These are phyloP conservation scores for Dendrobium chrysotoxum DNA, from an alignment of 106 monocot genomes.

Conservation along the genomic window DNA sequence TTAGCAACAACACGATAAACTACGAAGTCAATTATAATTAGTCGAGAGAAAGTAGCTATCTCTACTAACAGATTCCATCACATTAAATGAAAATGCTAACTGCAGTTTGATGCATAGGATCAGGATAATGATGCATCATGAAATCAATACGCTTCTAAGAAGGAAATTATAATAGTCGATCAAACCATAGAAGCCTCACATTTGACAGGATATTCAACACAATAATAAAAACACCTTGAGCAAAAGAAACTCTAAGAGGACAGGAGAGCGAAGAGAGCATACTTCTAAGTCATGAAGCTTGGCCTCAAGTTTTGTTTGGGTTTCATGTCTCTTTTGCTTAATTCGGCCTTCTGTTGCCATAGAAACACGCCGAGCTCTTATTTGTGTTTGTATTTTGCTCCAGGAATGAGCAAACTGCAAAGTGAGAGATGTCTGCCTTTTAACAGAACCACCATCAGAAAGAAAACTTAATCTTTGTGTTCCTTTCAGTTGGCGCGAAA, in stretches of 20 bases:
- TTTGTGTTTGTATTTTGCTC: conserved; percentile 53
- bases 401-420: conserved; percentile 45
- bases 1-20: too few species aligned
- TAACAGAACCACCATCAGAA: conserved; percentile 20
- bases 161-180: neutral
- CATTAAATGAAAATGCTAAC: neutral
- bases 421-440: conserved; percentile 48
- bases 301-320: conserved; percentile 60
- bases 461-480: conserved; percentile 30
- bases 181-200: neutral
- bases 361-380: conserved; percentile 44
- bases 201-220: neutral
- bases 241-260: neutral
- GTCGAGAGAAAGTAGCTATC: too few species aligned
- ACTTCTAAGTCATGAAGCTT: conserved; percentile 71
- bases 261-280: neutral
- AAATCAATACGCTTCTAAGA: neutral
- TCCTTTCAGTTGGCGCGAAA: conserved; percentile 37
- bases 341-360: conserved; percentile 66
- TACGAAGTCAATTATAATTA: too few species aligned
- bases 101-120: neutral
- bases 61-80: neutral
- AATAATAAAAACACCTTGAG: neutral
- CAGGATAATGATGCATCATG: neutral
- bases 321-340: conserved; percentile 57